Conservation (phyloP, 345 rosid genomes). For the Gossypium sturtianum region DNA sequence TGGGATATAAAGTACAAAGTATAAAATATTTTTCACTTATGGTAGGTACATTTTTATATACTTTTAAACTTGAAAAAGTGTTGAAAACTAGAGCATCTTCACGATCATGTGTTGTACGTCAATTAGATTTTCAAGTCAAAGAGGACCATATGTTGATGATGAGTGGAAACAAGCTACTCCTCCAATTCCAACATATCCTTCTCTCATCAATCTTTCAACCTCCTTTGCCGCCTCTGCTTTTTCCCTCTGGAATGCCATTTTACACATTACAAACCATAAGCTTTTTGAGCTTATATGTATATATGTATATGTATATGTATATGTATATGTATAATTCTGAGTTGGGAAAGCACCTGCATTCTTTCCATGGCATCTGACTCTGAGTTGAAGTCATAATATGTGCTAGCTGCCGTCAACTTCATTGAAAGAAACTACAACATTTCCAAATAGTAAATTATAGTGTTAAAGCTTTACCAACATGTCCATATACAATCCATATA, state of each 20-base stretch:
- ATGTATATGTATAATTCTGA: neutral
- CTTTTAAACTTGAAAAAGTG: slow-evolving; percentile 5
- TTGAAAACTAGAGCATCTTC: slow-evolving; percentile 14
- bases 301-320: neutral
- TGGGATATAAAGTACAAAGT: slow-evolving; percentile 17
- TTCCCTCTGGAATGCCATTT: slow-evolving; percentile 33
- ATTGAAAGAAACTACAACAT: slow-evolving; percentile 73
- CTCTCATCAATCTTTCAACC: slow-evolving; percentile 46
- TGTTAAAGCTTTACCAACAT: neutral
- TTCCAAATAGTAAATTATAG: neutral
- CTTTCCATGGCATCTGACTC: slow-evolving; percentile 55
- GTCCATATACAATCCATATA: neutral
- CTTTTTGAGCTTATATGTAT: neutral
- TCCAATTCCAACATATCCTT: slow-evolving; percentile 29
- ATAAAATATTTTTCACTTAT: neutral
- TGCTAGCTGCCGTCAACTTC: slow-evolving; percentile 81
- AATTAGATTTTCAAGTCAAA: slow-evolving; percentile 3
- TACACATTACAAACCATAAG: neutral
- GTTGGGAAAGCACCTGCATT: slow-evolving; percentile 1
- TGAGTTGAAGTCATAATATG: slow-evolving; percentile 62
- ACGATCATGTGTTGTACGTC: slow-evolving; percentile 4
- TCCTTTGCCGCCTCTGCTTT: slow-evolving; percentile 58
- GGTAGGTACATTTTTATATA: neutral
- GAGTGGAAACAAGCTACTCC: slow-evolving; percentile 39
- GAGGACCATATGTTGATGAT: slow-evolving; percentile 25